Evolutionary conservation across 192 early-diverging fungal genomes (phyloP).

Genomic region (Entomortierella lignicola): DNA sequence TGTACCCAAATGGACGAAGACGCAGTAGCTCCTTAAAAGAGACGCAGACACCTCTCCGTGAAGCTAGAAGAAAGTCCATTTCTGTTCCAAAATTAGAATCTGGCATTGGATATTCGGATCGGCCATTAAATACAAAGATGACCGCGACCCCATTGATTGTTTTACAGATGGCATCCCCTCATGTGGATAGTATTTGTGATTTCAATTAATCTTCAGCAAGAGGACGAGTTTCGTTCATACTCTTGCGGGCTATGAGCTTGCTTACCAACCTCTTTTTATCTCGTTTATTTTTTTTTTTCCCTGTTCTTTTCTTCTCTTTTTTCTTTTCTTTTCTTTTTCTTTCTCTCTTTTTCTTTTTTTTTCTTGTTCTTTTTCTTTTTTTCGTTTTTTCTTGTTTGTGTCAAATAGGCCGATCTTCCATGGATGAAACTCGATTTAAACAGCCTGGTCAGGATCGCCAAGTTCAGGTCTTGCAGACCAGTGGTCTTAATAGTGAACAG

Average conservation of each 20-base stretch:
- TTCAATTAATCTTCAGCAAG: neutral
- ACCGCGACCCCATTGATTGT: neutral
- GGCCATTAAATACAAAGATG: neutral
- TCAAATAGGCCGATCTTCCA: slow-evolving; percentile 10
- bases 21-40: neutral
- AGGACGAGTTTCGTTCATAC: neutral
- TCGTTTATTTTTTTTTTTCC: neutral
- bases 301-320: slow-evolving; percentile 5
- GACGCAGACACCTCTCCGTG: neutral
- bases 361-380: neutral
- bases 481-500: neutral
- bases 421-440: slow-evolving; percentile 13
- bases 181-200: neutral
- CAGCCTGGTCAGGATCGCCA: neutral
- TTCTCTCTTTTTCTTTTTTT: slow-evolving; percentile 1
- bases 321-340: slow-evolving; percentile 3
- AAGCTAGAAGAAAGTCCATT: neutral
- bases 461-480: neutral
- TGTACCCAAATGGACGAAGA: neutral
- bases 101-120: neutral
- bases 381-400: neutral
- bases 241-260: neutral
- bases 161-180: neutral
- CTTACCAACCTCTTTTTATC: neutral
- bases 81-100: neutral